Evolutionary conservation across 75 land plant species (phyloP), one percentile per base, ranked within the genome.

Genomic region (Pinus taeda): DNA sequence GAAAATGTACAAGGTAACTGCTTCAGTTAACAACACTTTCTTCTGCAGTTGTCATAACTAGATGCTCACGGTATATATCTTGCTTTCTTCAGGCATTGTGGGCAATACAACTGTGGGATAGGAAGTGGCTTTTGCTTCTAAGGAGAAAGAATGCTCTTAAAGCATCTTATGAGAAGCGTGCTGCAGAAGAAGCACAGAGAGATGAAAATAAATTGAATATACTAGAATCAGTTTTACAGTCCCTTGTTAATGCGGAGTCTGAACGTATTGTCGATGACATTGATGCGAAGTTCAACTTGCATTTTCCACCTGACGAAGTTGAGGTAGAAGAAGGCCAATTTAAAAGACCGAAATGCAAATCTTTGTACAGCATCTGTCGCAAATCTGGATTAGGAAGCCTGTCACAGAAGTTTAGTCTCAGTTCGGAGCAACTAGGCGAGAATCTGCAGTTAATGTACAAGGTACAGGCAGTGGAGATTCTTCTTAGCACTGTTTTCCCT

Each of bases 221-320:
- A 15, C 85, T 83, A 63, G 80, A 85, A 15, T 89, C 88, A 69
- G 75, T 96, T 74, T 53, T 80, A 24, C 84, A 81, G 45, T 80
- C 95, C 17, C 89, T 96, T 36, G 73, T 85, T 57, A 85, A 83
- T 56, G 98, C 99, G 13, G 89, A 81, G 58, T 90, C 95, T 37
- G 95, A 96, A 60, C 84, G 85, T 58, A 90, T 87, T 73, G 85
- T 96, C 63, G 98, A 96, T 85, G 99, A 96, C 80, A 83, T 92
- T 36, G 99, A 96, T 76, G 67, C 89, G 11, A 96, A 96, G 75
- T 96, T 94, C 77, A 90, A 90, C 63, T 85, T 96, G 80, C 93
- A 91, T 80, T 96, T 94, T 57, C 99, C 99, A 21, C 92, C 95
- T 30, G 99, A 95, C 76, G 99, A 96, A 81, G 83, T 80, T 74